Evolutionary conservation across 805 yeast species (phyloP).

Genomic region (Schwanniomyces yamadae): DNA sequence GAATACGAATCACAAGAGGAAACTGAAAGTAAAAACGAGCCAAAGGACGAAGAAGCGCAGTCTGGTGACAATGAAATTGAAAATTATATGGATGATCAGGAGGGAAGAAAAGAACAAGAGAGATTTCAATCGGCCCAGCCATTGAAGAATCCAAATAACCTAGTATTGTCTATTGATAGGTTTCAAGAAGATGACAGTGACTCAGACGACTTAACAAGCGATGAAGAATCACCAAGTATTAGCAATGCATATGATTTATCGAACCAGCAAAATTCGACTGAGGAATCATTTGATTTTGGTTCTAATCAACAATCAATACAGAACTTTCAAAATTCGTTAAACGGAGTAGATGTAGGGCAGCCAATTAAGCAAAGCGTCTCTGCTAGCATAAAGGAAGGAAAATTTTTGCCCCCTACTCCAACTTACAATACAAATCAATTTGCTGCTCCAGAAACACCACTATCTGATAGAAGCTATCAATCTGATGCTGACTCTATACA

Average conservation of each 20-base stretch:
- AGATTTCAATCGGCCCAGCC: too few relatives aligned
- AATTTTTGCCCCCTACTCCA: constrained; percentile 28
- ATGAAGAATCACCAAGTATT: too few relatives aligned
- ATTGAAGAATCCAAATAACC: constrained; percentile 8
- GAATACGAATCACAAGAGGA: constrained; percentile 13
- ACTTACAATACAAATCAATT: constrained; percentile 15
- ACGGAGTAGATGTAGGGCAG: not conserved
- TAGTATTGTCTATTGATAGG: constrained; percentile 38
- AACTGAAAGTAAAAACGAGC: not conserved
- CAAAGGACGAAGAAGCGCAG: not conserved
- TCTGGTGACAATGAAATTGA: not conserved
- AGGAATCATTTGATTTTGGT: not conserved
- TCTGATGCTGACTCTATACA: constrained; percentile 44
- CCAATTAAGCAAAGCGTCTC: not conserved
- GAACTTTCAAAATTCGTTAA: not conserved
- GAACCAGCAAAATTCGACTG: not conserved
- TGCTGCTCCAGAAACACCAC: constrained; percentile 30
- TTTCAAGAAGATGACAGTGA: constrained; percentile 13
- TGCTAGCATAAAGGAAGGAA: not conserved
- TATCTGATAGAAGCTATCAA: constrained; percentile 34
- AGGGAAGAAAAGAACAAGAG: not conserved
- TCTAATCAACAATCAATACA: not conserved
- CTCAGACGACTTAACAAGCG: constrained; percentile 18
- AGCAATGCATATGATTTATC: too few relatives aligned
- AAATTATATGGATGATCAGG: not conserved